Evolutionary conservation across 768 basidiomycete genomes (phyloP).

Genomic region (Lentinus tigrinus): DNA sequence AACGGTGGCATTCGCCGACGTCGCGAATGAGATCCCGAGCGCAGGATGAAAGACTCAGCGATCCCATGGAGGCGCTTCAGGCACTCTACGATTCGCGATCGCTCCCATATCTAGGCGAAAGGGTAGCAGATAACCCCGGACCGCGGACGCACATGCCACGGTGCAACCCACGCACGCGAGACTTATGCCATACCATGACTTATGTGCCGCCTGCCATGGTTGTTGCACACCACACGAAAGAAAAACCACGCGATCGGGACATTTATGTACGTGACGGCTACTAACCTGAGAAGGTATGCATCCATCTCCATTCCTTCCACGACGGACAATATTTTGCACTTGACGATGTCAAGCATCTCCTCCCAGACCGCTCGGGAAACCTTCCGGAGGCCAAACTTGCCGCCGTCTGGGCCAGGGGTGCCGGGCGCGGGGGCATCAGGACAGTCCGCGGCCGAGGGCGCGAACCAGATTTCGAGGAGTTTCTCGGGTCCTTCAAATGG

Average conservation of each 20-base stretch:
- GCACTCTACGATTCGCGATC: too few species aligned
- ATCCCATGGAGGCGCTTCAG: too few species aligned
- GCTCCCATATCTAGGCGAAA: too few species aligned
- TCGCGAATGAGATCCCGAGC: too few species aligned
- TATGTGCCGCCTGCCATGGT: background rate
- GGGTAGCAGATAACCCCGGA: too few species aligned
- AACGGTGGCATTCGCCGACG: too few species aligned
- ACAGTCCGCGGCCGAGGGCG: conserved; percentile 66
- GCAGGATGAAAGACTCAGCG: too few species aligned
- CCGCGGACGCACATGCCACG: background rate
- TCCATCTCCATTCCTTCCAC: conserved; percentile 88
- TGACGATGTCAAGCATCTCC: conserved; percentile 95
- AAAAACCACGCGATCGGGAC: background rate
- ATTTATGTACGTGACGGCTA: conserved; percentile 1
- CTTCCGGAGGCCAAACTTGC: conserved; percentile 70
- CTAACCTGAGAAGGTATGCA: conserved; percentile 93
- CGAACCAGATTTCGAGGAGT: conserved; percentile 96
- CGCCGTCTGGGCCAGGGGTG: conserved; percentile 24
- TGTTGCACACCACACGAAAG: background rate
- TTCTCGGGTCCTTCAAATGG: conserved; percentile 92
- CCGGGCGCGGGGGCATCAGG: conserved; percentile 38
- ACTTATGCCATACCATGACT: background rate
- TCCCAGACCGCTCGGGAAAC: conserved; percentile 85
- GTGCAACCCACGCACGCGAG: background rate
- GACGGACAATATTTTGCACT: conserved; percentile 92